These are phyloP conservation scores for Diaporthe citriasiana DNA, from an alignment of 2,329 filamentous ascomycete genomes.

Conservation along the genomic window DNA sequence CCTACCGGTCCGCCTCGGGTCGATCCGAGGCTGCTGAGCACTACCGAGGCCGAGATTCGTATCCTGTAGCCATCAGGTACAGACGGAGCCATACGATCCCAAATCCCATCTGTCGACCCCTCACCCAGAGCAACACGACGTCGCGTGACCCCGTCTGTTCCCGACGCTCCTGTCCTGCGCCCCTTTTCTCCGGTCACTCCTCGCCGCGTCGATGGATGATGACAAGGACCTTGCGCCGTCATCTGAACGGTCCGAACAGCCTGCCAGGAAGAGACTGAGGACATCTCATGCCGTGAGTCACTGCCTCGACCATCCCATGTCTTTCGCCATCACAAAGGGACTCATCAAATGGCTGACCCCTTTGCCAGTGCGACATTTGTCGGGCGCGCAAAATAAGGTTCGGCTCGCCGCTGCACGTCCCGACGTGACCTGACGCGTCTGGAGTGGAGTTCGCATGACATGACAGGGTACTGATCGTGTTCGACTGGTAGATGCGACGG, in stretches of 20 bases:
- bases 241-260: conserved; percentile 40
- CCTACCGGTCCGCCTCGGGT: conserved; percentile 31
- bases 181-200: background rate
- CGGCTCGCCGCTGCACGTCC: conserved; percentile 23
- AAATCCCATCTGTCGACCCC: background rate
- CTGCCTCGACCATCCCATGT: background rate
- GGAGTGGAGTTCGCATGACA: background rate
- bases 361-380: conserved; percentile 61
- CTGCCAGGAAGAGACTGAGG: conserved; percentile 56
- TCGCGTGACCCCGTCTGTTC: background rate
- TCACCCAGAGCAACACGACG: background rate
- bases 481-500: conserved; percentile 59
- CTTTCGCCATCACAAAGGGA: too few relatives aligned
- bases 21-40: conserved; percentile 32
- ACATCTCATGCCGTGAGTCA: conserved; percentile 58
- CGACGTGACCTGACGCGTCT: background rate
- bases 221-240: conserved; percentile 47
- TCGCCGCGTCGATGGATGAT: conserved; percentile 43
- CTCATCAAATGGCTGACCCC: conserved; percentile 15
- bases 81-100: background rate
- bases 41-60: conserved; percentile 28
- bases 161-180: too few relatives aligned
- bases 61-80: conserved; percentile 7
- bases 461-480: conserved; percentile 33
- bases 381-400: conserved; percentile 63